Conservation (phyloP, 257 asterid species). For the Schizonepeta tenuifolia region DNA sequence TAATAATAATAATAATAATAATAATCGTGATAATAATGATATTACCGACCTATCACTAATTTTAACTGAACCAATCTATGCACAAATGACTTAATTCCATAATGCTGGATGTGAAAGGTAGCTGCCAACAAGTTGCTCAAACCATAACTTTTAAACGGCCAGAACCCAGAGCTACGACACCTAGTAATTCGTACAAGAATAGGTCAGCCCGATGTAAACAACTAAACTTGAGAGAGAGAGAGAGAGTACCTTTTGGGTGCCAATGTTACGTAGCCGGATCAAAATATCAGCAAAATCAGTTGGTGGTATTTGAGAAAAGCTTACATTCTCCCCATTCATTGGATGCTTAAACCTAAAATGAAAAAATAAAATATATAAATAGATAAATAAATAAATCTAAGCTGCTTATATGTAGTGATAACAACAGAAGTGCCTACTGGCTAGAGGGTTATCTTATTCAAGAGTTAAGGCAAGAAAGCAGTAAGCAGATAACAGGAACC, state of each 20-base stretch:
- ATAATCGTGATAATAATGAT: background rate
- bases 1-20: too few relatives aligned
- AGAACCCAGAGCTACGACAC: conserved; percentile 11
- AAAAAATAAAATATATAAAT: background rate
- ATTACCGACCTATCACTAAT: background rate
- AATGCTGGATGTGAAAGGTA: background rate
- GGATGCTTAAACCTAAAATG: conserved; percentile 77
- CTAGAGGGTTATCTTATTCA: conserved; percentile 35
- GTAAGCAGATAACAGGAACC: background rate
- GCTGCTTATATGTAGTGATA: background rate
- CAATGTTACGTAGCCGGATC: conserved; percentile 60
- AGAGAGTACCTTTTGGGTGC: conserved; percentile 52
- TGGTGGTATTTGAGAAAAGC: conserved; percentile 79
- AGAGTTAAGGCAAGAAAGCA: conserved; percentile 71
- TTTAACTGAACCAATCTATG: background rate
- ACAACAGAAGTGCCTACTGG: background rate
- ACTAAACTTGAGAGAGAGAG: too few relatives aligned
- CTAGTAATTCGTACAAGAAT: conserved; percentile 3
- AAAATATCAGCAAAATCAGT: conserved; percentile 72
- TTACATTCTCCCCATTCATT: conserved; percentile 57
- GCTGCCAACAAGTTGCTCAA: background rate
- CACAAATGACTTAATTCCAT: background rate
- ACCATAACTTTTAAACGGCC: background rate
- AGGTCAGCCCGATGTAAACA: background rate
- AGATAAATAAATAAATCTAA: background rate